Conservation (phyloP, 78 protist genomes). For the Carpediemonas membranifera region DNA sequence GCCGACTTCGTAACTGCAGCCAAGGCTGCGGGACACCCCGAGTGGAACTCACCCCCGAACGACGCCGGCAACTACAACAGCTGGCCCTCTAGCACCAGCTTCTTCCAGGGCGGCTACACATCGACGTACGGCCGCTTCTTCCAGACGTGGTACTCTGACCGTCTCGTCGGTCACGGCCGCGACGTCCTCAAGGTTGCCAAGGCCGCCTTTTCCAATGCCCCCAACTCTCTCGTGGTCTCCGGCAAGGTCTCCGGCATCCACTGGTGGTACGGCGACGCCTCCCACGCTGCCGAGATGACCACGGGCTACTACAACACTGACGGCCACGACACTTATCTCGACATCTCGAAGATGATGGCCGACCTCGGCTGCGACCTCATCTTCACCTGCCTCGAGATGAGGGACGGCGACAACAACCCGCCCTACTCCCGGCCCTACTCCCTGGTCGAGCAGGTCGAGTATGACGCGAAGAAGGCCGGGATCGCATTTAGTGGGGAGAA, state of each 20-base stretch:
- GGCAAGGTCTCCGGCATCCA: conserved; percentile 75
- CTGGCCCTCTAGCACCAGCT: conserved; percentile 31
- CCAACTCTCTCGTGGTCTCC: conserved; percentile 31
- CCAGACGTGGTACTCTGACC: conserved; percentile 58
- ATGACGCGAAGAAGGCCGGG: conserved; percentile 30
- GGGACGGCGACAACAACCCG: conserved; percentile 1
- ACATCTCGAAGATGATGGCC: neutral
- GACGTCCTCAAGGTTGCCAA: conserved; percentile 20
- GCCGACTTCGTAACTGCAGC: conserved; percentile 41
- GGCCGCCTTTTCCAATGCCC: conserved; percentile 23
- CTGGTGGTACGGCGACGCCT: conserved; percentile 58
- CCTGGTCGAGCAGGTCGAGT: conserved; percentile 9
- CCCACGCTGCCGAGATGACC: conserved; percentile 74
- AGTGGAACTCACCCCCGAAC: conserved; percentile 52
- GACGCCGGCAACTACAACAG: conserved; percentile 61
- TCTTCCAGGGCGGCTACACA: conserved; percentile 40
- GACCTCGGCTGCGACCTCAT: conserved; percentile 6
- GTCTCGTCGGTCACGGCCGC: conserved; percentile 34
- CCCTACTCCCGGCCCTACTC: conserved; percentile 11
- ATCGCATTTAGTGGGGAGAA: conserved; percentile 30
- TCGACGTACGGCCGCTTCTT: conserved; percentile 65
- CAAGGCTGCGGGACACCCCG: conserved; percentile 31
- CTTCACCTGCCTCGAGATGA: conserved; percentile 43
- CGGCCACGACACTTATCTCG: conserved; percentile 11
- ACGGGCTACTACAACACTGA: conserved; percentile 66